Base-by-base conservation (phyloP, 2,329 filamentous ascomycete genomes). In the Aspergillus sp. region DNA sequence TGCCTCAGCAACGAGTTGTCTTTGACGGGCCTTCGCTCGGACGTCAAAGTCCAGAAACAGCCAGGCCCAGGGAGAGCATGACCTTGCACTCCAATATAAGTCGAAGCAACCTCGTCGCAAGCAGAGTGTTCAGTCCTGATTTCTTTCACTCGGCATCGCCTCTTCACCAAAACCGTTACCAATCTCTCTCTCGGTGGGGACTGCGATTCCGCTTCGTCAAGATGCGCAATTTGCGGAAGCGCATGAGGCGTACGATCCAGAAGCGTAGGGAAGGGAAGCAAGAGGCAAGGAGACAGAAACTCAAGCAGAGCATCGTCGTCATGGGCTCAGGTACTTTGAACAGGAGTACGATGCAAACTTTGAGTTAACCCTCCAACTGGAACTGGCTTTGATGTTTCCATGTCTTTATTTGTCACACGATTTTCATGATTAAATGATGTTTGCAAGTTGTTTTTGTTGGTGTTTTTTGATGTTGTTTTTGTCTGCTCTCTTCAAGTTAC, bases 251-350 rank as follows among this genome's bases (percentile, higher is more conserved):
- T 35, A 56, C 63, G n/a, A 62, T 66, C 46, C 65, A 67, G 49
- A 57, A 59, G 40, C 66, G 69, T 39, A 68, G 71, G 39, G 70
- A 76, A 45, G 61, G 67, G 42, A 71, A 65, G 48, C 68, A 71
- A 40, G 76, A 82, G 58, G 74, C 71, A 50, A 65, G 75, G 46
- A 67, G 79, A 47, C 69, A 77, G 48, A 70, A 65, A 45, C 62
- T 83, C 40, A 73, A 78, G 49, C 69, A 71, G 43, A 77, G 71
- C 43, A 83, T 83, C 54, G 74, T n/a, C n/a, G n/a, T n/a, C n/a
- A n/a, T n/a, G n/a, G n/a, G n/a, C n/a, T n/a, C n/a, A n/a, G n/a
- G n/a, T n/a, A n/a, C n/a, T n/a, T n/a, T n/a, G n/a, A n/a, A n/a
- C n/a, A n/a, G n/a, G n/a, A n/a, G n/a, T n/a, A n/a, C n/a, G n/a